phyloP scores from a whole-genome alignment of 2,329 filamentous ascomycete genomes.

The Alternaria panax region DNA sequence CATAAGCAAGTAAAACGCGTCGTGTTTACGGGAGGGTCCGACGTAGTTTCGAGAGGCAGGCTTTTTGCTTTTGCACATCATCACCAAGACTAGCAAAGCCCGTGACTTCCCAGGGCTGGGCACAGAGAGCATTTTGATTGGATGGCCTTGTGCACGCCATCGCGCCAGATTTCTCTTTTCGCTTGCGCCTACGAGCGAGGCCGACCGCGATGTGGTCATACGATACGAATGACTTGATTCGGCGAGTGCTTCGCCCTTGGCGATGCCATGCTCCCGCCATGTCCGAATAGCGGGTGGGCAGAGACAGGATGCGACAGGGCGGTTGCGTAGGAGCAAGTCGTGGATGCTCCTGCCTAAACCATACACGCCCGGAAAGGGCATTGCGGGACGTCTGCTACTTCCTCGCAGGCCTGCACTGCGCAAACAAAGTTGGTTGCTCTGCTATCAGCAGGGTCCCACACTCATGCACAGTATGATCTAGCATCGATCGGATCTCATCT shows the following conservation, averaged over 20 bases:
- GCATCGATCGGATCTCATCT: constrained; percentile 20
- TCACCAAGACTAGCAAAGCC: background rate
- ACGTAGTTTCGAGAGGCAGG: constrained; percentile 5
- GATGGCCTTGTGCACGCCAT: constrained; percentile 3
- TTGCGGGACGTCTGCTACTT: background rate
- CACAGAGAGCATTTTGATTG: constrained; percentile 16
- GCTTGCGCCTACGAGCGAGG: background rate
- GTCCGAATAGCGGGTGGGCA: background rate
- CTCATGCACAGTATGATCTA: constrained; percentile 18
- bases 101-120: constrained; percentile 1
- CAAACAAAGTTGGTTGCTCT: background rate
- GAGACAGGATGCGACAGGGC: background rate
- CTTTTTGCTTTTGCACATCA: constrained; percentile 21
- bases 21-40: constrained; percentile 15
- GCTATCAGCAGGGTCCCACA: background rate
- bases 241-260: background rate
- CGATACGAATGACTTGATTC: background rate
- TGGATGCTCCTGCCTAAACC: background rate
- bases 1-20: constrained; percentile 26
- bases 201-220: constrained; percentile 3
- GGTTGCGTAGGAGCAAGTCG: background rate
- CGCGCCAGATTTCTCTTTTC: constrained; percentile 9
- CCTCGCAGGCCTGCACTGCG: background rate
- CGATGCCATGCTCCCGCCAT: background rate
- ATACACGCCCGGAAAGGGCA: constrained; percentile 2